These are phyloP conservation scores for Thuidium tamariscinum DNA, from an alignment of 225 moss, liverwort and hornwort genomes.

Conservation along the genomic window DNA sequence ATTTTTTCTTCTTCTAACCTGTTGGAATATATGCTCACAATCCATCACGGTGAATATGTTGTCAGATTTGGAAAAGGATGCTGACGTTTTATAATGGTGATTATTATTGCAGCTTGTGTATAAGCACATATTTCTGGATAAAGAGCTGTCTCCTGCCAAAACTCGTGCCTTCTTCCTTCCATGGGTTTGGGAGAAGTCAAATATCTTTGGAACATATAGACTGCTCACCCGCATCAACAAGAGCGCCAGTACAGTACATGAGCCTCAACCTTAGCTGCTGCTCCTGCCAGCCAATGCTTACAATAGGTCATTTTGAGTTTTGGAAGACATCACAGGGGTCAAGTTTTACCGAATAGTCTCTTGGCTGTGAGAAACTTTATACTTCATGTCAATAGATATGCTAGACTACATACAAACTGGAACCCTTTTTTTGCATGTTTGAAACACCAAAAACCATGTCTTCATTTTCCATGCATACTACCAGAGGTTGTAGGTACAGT, in stretches of 20 bases:
- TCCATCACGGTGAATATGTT: neutral
- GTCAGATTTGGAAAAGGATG: neutral
- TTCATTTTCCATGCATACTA: neutral
- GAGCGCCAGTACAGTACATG: neutral
- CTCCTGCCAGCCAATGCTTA: neutral
- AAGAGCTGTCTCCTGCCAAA: slow-evolving; percentile 37
- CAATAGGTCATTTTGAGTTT: neutral
- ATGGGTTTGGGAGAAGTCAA: slow-evolving; percentile 40
- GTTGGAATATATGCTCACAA: neutral
- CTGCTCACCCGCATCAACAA: slow-evolving; percentile 20
- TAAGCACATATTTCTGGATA: slow-evolving; percentile 29
- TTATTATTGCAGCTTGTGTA: slow-evolving; percentile 26
- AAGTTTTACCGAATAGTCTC: neutral
- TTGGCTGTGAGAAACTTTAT: neutral
- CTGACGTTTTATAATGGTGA: neutral
- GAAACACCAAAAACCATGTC: neutral
- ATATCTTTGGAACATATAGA: slow-evolving; percentile 28
- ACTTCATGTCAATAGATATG: neutral
- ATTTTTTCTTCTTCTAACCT: neutral
- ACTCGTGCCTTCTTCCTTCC: slow-evolving; percentile 51
- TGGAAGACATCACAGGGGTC: neutral
- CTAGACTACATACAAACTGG: neutral
- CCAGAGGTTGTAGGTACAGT: neutral
- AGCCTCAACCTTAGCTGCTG: neutral
- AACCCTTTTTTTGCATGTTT: neutral